Percentiles rank a stretch among this genome's conserved stretches.
These are phyloP conservation scores for Aureobasidium zeae DNA, from an alignment of 2,329 filamentous ascomycete species.

Conservation along the genomic window DNA sequence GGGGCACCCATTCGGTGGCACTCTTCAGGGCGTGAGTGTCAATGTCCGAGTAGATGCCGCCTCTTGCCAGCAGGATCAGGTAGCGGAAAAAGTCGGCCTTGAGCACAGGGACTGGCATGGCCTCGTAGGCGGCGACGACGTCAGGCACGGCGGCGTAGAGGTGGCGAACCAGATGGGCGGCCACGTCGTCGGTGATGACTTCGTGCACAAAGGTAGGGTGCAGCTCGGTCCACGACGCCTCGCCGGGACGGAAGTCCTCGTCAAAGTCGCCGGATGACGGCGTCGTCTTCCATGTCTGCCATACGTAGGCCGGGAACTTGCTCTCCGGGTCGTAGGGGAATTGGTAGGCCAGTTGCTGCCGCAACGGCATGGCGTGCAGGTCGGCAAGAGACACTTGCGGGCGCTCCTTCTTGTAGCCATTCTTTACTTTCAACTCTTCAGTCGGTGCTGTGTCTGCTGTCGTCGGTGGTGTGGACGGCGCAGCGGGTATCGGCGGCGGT, in stretches of 20 bases:
- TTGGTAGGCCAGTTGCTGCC: constrained; percentile 79
- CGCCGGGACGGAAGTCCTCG: constrained; percentile 65
- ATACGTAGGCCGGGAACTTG: constrained; percentile 95
- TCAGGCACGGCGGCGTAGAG: constrained; percentile 64
- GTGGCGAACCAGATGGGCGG: constrained; percentile 69
- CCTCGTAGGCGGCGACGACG: constrained; percentile 41
- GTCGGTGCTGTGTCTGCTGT: constrained; percentile 9
- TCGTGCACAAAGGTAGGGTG: constrained; percentile 93
- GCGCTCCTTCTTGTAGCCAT: constrained; percentile 33
- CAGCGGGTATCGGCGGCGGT: constrained; percentile 6
- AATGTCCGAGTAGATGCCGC: constrained; percentile 71
- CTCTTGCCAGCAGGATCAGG: constrained; percentile 63
- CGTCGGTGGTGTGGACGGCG: constrained; percentile 24
- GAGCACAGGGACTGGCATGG: constrained; percentile 42
- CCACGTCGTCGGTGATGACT: constrained; percentile 86
- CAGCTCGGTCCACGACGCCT: constrained; percentile 78
- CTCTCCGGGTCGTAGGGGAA: constrained; percentile 83
- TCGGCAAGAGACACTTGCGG: constrained; percentile 59
- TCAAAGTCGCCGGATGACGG: constrained; percentile 68
- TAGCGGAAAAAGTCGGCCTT: constrained; percentile 61
- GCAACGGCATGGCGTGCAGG: constrained; percentile 60
- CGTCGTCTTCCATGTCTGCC: constrained; percentile 95
- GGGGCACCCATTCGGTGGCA: constrained; percentile 79
- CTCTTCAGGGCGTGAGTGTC: constrained; percentile 80
- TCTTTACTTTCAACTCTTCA: constrained; percentile 19